phyloP scores from a whole-genome alignment of 108 stramenopile genomes.

The Aurantiochytrium sp. region DNA sequence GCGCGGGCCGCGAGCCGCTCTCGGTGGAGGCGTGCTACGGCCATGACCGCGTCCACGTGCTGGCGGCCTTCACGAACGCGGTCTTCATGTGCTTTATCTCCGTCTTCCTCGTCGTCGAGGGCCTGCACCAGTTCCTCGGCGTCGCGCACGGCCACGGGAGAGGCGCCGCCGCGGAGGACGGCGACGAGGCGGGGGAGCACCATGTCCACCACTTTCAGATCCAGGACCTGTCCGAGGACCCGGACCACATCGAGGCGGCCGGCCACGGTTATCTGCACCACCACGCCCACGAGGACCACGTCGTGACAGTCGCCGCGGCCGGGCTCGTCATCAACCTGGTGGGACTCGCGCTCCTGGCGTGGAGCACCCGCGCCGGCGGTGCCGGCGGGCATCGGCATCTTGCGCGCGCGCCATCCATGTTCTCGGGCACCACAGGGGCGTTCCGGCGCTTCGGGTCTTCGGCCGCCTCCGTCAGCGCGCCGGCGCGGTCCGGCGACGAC shows the following conservation, averaged over 20 bases:
- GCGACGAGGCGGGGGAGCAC: neutral
- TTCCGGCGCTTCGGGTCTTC: neutral
- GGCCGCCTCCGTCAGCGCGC: neutral
- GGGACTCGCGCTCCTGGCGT: neutral
- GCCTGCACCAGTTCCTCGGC: neutral
- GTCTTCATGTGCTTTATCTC: conserved; percentile 9
- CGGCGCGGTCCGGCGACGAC: neutral
- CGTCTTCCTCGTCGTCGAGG: neutral
- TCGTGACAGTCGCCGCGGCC: neutral
- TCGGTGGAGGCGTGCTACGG: neutral
- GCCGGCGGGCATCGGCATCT: too few species aligned
- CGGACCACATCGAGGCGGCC: neutral
- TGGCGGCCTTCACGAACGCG: conserved; percentile 25
- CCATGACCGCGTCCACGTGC: neutral
- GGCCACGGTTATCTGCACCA: neutral
- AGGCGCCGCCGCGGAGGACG: too few species aligned
- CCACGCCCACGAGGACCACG: neutral
- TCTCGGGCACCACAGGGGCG: neutral
- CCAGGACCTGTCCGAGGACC: too few species aligned
- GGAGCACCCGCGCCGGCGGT: neutral
- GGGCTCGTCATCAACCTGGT: neutral
- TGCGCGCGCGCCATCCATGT: too few species aligned
- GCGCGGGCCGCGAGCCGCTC: neutral
- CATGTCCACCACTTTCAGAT: too few species aligned
- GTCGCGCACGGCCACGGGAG: neutral